A percentile compares a stretch with the other conserved stretches of the same genome.
These are phyloP conservation scores for Colletotrichum plurivorum DNA, from an alignment of 2,329 filamentous ascomycete species.

Conservation along the genomic window DNA sequence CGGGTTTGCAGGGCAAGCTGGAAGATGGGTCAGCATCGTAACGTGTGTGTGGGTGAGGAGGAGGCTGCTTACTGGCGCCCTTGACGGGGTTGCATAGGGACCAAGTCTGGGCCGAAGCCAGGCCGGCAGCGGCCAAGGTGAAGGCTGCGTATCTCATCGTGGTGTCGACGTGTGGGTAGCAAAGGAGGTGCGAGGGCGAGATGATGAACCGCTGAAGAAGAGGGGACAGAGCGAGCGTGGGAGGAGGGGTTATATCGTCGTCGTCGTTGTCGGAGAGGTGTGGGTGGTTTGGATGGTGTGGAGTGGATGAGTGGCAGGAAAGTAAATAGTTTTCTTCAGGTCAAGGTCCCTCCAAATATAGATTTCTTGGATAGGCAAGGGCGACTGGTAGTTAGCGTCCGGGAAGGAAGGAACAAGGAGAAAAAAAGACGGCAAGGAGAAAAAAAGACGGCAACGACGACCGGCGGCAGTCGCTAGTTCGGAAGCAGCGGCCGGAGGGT, in stretches of 20 bases:
- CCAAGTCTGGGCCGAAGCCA: constrained; percentile 39
- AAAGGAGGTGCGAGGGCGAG: not conserved
- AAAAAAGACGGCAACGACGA: not conserved
- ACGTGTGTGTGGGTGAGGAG: not conserved
- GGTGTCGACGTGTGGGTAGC: no score
- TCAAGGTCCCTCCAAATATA: constrained; percentile 24
- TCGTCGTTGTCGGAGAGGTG: not conserved
- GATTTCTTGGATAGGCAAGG: constrained; percentile 6
- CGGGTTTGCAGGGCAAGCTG: constrained; percentile 40
- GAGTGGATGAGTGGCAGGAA: not conserved
- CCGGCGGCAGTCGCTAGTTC: not conserved
- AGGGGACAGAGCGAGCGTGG: not conserved
- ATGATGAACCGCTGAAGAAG: constrained; percentile 5
- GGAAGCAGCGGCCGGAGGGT: constrained; percentile 17
- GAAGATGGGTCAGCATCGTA: constrained; percentile 12
- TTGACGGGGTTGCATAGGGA: constrained; percentile 41
- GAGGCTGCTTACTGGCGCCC: constrained; percentile 32
- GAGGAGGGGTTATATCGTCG: not conserved
- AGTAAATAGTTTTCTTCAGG: not conserved
- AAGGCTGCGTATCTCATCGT: constrained; percentile 34
- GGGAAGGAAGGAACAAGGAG: constrained; percentile 3
- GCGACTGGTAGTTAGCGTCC: not conserved
- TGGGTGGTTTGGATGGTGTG: not conserved
- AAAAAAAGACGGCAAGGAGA: not conserved
- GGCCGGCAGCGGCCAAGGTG: constrained; percentile 31